phyloP scores from a whole-genome alignment of 2,329 filamentous ascomycete species.

The Pseudogymnoascus sp. region DNA sequence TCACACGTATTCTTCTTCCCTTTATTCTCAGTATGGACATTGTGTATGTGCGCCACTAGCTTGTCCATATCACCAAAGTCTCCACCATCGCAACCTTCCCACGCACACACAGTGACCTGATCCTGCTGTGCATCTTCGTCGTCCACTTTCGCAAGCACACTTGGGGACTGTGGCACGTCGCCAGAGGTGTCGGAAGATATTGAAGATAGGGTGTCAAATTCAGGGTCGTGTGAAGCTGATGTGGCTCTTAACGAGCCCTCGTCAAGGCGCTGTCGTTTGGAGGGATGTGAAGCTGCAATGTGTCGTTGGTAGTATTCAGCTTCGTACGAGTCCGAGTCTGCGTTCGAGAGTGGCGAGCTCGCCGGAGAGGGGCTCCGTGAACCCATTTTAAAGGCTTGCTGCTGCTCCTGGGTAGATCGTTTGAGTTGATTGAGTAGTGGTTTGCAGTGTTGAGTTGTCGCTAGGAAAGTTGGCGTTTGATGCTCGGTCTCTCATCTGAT shows the following conservation, averaged over 20 bases:
- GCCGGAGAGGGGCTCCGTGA: slow-evolving; percentile 40
- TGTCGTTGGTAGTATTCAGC: slow-evolving; percentile 45
- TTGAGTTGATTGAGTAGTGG: not conserved
- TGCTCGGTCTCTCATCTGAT: slow-evolving; percentile 6
- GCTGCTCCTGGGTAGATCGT: not conserved
- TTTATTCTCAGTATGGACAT: slow-evolving; percentile 85
- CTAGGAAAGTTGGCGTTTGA: not conserved
- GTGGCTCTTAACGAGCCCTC: slow-evolving; percentile 20
- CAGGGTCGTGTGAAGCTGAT: slow-evolving; percentile 30
- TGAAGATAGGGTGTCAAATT: slow-evolving; percentile 54
- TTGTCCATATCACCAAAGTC: slow-evolving; percentile 75
- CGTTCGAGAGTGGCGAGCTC: slow-evolving; percentile 57
- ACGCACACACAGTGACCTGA: slow-evolving; percentile 70
- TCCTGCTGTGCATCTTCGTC: slow-evolving; percentile 66
- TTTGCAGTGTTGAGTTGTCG: not conserved
- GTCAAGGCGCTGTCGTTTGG: slow-evolving; percentile 26
- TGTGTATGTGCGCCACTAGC: slow-evolving; percentile 77
- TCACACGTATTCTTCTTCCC: slow-evolving; percentile 99
- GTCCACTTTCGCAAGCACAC: slow-evolving; percentile 49
- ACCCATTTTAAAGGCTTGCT: slow-evolving; percentile 31
- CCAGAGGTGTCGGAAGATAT: slow-evolving; percentile 89
- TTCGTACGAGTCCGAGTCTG: slow-evolving; percentile 55
- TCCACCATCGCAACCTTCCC: slow-evolving; percentile 66
- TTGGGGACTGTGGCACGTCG: slow-evolving; percentile 67
- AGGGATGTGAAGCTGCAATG: slow-evolving; percentile 34